Percentiles rank a stretch among this genome's conserved stretches.
Conservation (phyloP, 1,284 basidiomycete genomes). For the Tylopilus sp. region DNA sequence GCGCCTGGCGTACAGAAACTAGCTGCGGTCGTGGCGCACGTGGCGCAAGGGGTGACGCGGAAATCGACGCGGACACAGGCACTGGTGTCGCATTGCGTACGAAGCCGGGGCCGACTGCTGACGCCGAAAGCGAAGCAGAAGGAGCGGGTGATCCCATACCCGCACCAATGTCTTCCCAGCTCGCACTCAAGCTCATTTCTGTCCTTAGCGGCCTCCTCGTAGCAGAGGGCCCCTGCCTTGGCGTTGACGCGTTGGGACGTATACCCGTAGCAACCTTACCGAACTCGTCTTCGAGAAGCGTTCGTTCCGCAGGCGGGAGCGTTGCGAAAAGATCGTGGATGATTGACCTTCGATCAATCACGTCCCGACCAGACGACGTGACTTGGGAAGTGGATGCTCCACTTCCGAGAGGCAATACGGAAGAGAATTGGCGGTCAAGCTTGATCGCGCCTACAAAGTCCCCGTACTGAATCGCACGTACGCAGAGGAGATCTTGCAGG, state of each 20-base stretch:
- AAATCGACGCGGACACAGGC: background rate
- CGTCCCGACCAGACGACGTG: constrained; percentile 20
- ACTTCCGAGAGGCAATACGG: constrained; percentile 4
- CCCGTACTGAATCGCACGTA: constrained; percentile 74
- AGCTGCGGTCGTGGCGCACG: constrained; percentile 13
- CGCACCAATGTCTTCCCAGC: constrained; percentile 45
- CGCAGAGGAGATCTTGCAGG: constrained; percentile 78
- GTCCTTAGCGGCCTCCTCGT: constrained; percentile 13
- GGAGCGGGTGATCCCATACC: constrained; percentile 11
- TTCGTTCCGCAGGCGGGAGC: constrained; percentile 56
- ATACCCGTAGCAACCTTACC: constrained; percentile 27
- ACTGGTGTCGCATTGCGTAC: constrained; percentile 5
- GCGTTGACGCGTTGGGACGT: constrained; percentile 11
- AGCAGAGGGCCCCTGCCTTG: constrained; percentile 10
- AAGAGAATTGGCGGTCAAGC: constrained; percentile 63
- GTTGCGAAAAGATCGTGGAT: constrained; percentile 62
- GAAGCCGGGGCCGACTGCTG: constrained; percentile 2
- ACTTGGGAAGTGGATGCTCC: constrained; percentile 22
- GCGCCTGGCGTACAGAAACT: background rate
- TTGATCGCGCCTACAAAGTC: constrained; percentile 70
- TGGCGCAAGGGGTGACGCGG: constrained; percentile 13
- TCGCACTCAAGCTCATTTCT: constrained; percentile 40
- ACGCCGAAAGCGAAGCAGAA: constrained; percentile 7
- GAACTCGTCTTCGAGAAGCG: constrained; percentile 50
- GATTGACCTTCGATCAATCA: constrained; percentile 56